Conservation (phyloP, 371 early-diverging fungal species). For the Lichtheimia ornata region DNA sequence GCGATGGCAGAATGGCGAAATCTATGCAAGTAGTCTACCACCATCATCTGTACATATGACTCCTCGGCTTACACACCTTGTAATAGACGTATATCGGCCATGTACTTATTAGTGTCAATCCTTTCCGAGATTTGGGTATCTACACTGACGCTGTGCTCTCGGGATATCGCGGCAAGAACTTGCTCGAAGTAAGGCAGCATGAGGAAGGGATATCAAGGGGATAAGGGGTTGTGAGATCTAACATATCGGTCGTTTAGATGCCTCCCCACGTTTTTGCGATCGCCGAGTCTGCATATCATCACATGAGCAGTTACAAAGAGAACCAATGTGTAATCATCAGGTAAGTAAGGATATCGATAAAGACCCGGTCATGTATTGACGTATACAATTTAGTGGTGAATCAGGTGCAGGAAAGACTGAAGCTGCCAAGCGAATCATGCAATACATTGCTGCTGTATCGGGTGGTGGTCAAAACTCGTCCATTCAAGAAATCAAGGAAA, state of each 20-base stretch:
- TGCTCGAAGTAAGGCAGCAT: conserved; percentile 65
- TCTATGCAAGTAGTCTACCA: conserved; percentile 63
- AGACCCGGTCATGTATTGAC: conserved; percentile 17
- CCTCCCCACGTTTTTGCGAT: conserved; percentile 89
- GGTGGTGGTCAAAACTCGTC: conserved; percentile 72
- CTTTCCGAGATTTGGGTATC: conserved; percentile 83
- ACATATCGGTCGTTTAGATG: conserved; percentile 44
- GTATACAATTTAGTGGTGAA: conserved; percentile 68
- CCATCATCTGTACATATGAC: neutral
- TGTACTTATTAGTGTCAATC: conserved; percentile 88
- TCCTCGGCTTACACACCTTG: conserved; percentile 1
- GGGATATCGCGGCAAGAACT: conserved; percentile 81
- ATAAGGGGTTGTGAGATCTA: too few relatives aligned
- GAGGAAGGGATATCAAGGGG: neutral
- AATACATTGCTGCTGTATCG: conserved; percentile 96
- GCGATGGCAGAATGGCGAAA: conserved; percentile 82
- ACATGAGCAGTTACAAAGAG: conserved; percentile 96
- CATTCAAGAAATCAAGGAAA: conserved; percentile 92
- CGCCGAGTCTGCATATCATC: conserved; percentile 84
- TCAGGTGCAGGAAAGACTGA: conserved; percentile 94
- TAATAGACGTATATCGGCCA: conserved; percentile 85
- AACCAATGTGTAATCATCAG: conserved; percentile 97
- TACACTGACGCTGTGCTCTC: conserved; percentile 75
- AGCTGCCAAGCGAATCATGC: conserved; percentile 91
- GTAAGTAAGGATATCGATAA: conserved; percentile 34